Base-by-base conservation (phyloP, 2,329 filamentous ascomycete species). In the Pseudogymnoascus sp. region DNA sequence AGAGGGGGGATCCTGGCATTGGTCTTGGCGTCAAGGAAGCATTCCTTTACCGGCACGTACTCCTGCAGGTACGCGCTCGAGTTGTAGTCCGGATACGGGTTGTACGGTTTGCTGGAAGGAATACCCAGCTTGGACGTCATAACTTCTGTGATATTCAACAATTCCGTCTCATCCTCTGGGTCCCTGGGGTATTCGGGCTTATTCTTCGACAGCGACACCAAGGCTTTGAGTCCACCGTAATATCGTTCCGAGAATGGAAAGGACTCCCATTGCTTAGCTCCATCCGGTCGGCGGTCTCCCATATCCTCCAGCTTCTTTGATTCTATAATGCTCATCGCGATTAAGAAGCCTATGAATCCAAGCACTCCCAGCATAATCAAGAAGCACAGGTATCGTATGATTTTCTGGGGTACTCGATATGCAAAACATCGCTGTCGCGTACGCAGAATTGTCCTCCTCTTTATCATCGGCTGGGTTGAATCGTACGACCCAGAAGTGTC, bases 161-260 rank as follows among this genome's bases (percentile, higher is more conserved):
- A 68, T 16, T 81, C 74, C 66, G 82, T 74, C 67, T 87, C 86
- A 60, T 87, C 85, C 59, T 82, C 80, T 1, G 81, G 75, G 14
- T 52, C 45, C 6, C 81, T 80, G 1, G 94, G 93, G 71, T 96
- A 97, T 71, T 97, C 90, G 0, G 92, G 88, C 8, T 81, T 78
- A 67, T 92, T 93, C 58, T 90, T 78, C 12, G 80, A 74, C 26
- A 85, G 77, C 0, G 84, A 75, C 0, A 90, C 83, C 65, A 99
- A 72, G 0, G 83, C 88, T 66, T 87, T 82, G 64, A 99, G 81
- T 0, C 94, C 94, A 12, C 92, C 93, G 73, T 97, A 94, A 73
- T 97, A 99, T 66, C 92, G 83, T 64, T 87, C 88, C 65, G 99
- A 75, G 70, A 96, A 95, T 0, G 86, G 85, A 72, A 96, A 97